Percentiles rank a stretch among this genome's conserved stretches.
phyloP scores from a whole-genome alignment of 2,329 filamentous ascomycete species.

The Colletotrichum euphorbiae region DNA sequence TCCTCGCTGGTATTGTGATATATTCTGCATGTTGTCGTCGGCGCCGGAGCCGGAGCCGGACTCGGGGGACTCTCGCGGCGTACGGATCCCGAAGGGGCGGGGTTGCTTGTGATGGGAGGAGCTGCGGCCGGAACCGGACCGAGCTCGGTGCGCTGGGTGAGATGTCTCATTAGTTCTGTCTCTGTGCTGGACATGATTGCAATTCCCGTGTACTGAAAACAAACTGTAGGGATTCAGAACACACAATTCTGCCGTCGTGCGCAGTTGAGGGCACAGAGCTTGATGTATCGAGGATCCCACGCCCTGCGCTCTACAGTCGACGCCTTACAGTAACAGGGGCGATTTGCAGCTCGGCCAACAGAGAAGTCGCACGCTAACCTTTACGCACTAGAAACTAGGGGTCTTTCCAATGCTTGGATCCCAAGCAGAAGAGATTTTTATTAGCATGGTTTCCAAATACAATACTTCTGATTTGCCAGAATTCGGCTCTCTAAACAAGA shows the following conservation, averaged over 20 bases:
- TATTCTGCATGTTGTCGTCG: conserved; percentile 10
- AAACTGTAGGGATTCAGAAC: neutral
- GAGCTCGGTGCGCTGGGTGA: neutral
- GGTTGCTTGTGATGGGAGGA: conserved; percentile 1
- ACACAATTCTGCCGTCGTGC: neutral
- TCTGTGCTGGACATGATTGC: conserved; percentile 19
- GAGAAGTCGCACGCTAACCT: conserved; percentile 11
- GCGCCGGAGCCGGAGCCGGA: conserved; percentile 1
- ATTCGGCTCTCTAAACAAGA: no score
- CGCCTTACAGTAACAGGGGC: conserved; percentile 1
- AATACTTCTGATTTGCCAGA: no score
- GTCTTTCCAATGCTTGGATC: neutral
- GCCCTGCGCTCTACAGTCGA: conserved; percentile 25
- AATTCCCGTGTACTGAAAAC: neutral
- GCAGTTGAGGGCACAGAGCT: no score
- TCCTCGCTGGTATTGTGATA: conserved; percentile 23
- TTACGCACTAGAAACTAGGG: neutral
- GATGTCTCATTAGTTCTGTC: conserved; percentile 28
- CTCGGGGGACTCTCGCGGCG: conserved; percentile 6
- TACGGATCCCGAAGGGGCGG: conserved; percentile 17
- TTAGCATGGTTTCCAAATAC: no score
- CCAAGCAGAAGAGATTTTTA: neutral
- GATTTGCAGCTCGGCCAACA: neutral
- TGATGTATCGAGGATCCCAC: neutral
- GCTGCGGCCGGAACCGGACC: neutral